Percentiles rank a stretch among this genome's conserved stretches.
Conservation (phyloP, 371 early-diverging fungal genomes). For the Mucor velutinosus region DNA sequence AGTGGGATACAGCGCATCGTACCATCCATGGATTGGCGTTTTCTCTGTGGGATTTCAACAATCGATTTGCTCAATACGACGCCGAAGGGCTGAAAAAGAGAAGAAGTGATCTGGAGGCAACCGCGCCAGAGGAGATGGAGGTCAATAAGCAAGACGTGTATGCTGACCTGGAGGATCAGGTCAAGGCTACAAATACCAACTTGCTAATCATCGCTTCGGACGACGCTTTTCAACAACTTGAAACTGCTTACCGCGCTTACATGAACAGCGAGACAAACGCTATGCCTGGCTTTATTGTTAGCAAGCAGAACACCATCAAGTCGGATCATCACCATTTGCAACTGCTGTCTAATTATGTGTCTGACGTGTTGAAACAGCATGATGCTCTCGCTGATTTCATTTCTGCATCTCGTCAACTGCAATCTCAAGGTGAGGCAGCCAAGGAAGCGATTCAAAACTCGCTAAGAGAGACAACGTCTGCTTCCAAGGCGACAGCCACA, state of each 20-base stretch:
- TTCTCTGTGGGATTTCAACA: slow-evolving; percentile 42
- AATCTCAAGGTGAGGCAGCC: slow-evolving; percentile 23
- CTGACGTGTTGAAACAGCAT: slow-evolving; percentile 29
- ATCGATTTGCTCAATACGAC: slow-evolving; percentile 37
- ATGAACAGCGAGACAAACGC: background rate
- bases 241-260: slow-evolving; percentile 15
- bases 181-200: background rate
- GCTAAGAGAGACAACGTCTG: slow-evolving; percentile 15
- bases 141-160: background rate
- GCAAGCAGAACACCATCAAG: slow-evolving; percentile 9
- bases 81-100: slow-evolving; percentile 21
- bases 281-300: slow-evolving; percentile 10
- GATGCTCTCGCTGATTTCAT: slow-evolving; percentile 10
- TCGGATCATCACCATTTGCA: slow-evolving; percentile 20
- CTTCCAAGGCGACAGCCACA: background rate
- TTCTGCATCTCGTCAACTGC: slow-evolving; percentile 6
- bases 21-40: slow-evolving; percentile 20
- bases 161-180: background rate
- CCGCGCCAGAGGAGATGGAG: background rate
- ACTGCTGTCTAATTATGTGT: slow-evolving; percentile 21
- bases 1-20: slow-evolving; percentile 19
- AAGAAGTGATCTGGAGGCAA: background rate
- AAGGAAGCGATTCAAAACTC: slow-evolving; percentile 25
- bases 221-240: slow-evolving; percentile 8
- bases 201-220: slow-evolving; percentile 17